Evolutionary conservation across 768 basidiomycete species (phyloP), one percentile per base, ranked within the genome.

Genomic region (Tremella yokohamensis): DNA sequence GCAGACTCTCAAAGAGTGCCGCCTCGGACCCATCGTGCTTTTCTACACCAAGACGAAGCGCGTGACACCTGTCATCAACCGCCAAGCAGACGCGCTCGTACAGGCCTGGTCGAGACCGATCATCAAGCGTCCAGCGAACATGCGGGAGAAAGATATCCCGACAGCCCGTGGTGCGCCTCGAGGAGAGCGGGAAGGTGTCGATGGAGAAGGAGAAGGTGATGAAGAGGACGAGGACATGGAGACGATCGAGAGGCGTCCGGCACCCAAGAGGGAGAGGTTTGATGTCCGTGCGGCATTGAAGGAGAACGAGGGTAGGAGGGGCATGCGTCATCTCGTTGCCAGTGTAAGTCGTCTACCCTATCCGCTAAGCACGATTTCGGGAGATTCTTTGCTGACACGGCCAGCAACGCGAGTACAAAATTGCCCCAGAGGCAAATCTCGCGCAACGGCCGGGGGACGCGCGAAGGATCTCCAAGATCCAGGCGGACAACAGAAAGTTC

Each of bases 31-130:
- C 57, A 83, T 98, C 65, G 81, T 98, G 39, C 79, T 94, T 25
- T 98, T 98, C 79, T 99, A 99, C 81, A 94, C 92, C 20, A 92
- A 92, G 72, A 89, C 87, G 81, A 90, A 87, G 75, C 87, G 90
- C 45, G 90, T 91, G 48, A 86, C 87, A 3, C 82, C 87, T 0
- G 85, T 87, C 52, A 86, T 99, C 55, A 78, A 80, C n/a, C 85
- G 89, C 53, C 83, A 84, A 42, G 93, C 94, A 9, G 83, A 86
- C 61, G 84, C 87, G 49, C 87, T 99, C 58, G 85, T 98, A 40
- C 87, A 76, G 60, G 47, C 65, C 9, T 76, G 74, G 74, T 72
- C 72, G 2, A 56, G 72, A 58, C 72, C 71, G 0, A 76, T 76
- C 54, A 65, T 76, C 54, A 70, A 62, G 61, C 68, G 69, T 19